These are phyloP conservation scores for Kazachstania viticola DNA, from an alignment of 805 yeast species.

Conservation along the genomic window DNA sequence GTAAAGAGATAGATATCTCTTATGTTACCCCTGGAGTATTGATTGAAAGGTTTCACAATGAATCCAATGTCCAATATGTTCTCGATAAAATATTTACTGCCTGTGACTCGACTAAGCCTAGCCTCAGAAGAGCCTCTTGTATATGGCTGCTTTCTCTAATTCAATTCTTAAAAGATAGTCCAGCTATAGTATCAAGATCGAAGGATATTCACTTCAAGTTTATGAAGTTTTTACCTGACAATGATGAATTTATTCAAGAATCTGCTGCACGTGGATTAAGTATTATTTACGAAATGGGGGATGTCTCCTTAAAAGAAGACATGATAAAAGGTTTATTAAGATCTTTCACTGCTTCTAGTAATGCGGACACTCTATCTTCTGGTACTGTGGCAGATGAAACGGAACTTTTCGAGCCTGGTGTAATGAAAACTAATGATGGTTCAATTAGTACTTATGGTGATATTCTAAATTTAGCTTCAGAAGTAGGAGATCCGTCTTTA, in stretches of 20 bases:
- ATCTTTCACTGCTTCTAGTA: constrained; percentile 65
- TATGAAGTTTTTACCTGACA: constrained; percentile 65
- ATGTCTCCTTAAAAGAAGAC: constrained; percentile 50
- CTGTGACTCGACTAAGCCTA: constrained; percentile 58
- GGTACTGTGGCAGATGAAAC: constrained; percentile 74
- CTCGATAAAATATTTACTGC: constrained; percentile 40
- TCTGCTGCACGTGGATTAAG: constrained; percentile 84
- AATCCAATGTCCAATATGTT: constrained; percentile 19
- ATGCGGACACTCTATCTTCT: constrained; percentile 34
- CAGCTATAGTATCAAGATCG: constrained; percentile 31
- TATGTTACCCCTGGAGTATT: constrained; percentile 14
- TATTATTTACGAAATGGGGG: constrained; percentile 70
- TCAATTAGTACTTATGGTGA: constrained; percentile 88
- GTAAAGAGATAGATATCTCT: constrained; percentile 43
- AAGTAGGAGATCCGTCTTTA: constrained; percentile 89
- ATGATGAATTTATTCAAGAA: constrained; percentile 84
- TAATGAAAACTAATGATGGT: constrained; percentile 68
- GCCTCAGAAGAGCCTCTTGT: constrained; percentile 63
- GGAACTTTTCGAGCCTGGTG: constrained; percentile 73
- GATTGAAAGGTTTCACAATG: constrained; percentile 1
- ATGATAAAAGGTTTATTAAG: constrained; percentile 60
- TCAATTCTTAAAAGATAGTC: constrained; percentile 53
- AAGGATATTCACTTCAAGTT: constrained; percentile 62
- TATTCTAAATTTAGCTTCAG: constrained; percentile 77
- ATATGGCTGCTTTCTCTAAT: constrained; percentile 76